Evolutionary conservation across 78 protist species (phyloP), one percentile per base, ranked within the genome.

Genomic region (Chrysochromulina parva): DNA sequence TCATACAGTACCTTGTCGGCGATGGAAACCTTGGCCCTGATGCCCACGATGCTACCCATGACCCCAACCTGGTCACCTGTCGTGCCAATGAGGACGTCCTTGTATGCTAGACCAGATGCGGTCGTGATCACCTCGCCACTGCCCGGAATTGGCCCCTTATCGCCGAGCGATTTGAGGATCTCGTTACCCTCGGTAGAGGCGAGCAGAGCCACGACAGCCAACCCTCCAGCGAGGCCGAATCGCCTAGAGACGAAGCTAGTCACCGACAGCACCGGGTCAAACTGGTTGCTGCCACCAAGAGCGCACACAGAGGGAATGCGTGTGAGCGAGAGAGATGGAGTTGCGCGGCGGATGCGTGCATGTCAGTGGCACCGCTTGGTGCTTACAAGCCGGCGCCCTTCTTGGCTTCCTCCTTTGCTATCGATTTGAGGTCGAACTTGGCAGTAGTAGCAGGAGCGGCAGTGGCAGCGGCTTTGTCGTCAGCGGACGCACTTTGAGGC

Each of bases 261-360:
- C 20, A 50, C 65, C 11, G 65, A 16, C 38, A 78, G 86, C n/a
- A 78, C 86, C 86, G 86, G 86, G 38, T 78, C 86, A 22, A 78
- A 78, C 86, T 78, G 59, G 62, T 78, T 78, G 86, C 28, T 48
- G 17, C 84, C 84, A 14, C 53, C 84, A 38, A 38, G 38, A 38
- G 38, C 38, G 38, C 38, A 38, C 38, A 38, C 38, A 38, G 38
- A 38, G 38, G 38, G 38, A 38, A 38, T 38, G 38, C 38, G 38
- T 38, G 38, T 0, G 38, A 38, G 38, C 38, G 38, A 38, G 38
- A 38, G 38, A 38, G 38, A 38, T 38, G 38, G 38, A 38, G 38
- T 38, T 38, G 38, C 38, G 38, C 38, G 38, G 38, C 38, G 38
- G 38, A 38, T 38, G 38, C 38, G 38, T 38, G 38, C 38, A 38